Conservation (phyloP, 768 basidiomycete species). For the Mycena galopus region DNA sequence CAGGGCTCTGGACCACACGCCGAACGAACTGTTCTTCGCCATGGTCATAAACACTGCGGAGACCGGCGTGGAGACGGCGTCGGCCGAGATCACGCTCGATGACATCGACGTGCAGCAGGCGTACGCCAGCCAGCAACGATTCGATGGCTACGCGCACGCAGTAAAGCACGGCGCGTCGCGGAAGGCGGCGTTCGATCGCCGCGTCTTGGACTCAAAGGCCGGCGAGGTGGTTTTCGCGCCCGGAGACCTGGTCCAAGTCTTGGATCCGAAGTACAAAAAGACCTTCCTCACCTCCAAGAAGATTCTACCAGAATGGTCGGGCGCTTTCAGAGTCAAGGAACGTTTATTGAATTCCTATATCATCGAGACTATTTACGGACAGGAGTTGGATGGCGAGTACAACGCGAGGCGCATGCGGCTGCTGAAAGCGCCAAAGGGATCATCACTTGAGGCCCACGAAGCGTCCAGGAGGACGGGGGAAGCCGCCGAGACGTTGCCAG, state of each 20-base stretch:
- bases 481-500: neutral
- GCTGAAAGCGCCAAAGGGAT: no score
- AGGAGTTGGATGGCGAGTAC: conserved; percentile 4
- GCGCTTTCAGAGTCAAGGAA: no score
- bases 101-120: conserved; percentile 42
- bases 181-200: conserved; percentile 26
- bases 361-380: conserved; percentile 14
- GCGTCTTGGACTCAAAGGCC: neutral
- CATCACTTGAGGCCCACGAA: conserved; percentile 1
- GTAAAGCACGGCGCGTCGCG: no score
- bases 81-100: neutral
- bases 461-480: neutral
- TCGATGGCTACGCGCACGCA: conserved; percentile 43
- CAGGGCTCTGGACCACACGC: no score
- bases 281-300: no score
- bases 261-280: no score
- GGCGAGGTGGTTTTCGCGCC: conserved; percentile 41
- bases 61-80: no score
- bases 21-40: no score
- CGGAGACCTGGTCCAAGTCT: conserved; percentile 38
- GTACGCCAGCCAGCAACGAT: conserved; percentile 44
- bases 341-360: no score
- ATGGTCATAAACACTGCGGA: no score
- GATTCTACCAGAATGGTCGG: no score
- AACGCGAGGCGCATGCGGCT: neutral